phyloP scores from a whole-genome alignment of 495 filamentous ascomycete species.

The Trichocladium antarcticum region DNA sequence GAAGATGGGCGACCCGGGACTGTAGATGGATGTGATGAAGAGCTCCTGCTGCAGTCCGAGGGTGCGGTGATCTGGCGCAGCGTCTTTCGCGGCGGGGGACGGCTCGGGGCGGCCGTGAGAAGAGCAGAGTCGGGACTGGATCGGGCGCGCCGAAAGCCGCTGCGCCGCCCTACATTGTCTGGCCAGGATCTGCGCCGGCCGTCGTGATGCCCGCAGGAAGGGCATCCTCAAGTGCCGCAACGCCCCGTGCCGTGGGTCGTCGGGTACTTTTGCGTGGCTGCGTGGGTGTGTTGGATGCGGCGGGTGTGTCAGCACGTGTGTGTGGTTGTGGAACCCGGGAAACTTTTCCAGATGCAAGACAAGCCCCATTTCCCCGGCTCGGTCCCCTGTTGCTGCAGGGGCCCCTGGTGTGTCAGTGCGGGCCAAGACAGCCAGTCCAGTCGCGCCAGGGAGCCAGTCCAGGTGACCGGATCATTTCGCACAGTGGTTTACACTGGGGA shows the following conservation, averaged over 20 bases:
- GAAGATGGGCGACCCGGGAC: slow-evolving; percentile 81
- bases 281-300: neutral
- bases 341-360: slow-evolving; percentile 10
- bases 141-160: neutral
- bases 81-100: slow-evolving; percentile 21
- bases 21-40: slow-evolving; percentile 67
- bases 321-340: neutral
- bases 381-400: slow-evolving; percentile 12
- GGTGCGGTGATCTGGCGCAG: slow-evolving; percentile 53
- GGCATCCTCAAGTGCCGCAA: slow-evolving; percentile 17
- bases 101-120: slow-evolving; percentile 22
- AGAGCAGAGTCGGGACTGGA: slow-evolving; percentile 19
- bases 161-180: slow-evolving; percentile 2
- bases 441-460: no score
- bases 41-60: slow-evolving; percentile 62
- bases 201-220: slow-evolving; percentile 14
- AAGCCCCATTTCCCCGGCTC: neutral
- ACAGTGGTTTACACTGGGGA: slow-evolving; percentile 2
- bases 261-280: no score
- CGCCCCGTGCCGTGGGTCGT: neutral
- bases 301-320: neutral
- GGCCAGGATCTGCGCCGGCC: slow-evolving; percentile 8
- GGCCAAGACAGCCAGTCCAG: no score
- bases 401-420: neutral
- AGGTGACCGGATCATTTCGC: slow-evolving; percentile 6